Conservation (phyloP, 108 stramenopile genomes). For the Nitzschia sp. region DNA sequence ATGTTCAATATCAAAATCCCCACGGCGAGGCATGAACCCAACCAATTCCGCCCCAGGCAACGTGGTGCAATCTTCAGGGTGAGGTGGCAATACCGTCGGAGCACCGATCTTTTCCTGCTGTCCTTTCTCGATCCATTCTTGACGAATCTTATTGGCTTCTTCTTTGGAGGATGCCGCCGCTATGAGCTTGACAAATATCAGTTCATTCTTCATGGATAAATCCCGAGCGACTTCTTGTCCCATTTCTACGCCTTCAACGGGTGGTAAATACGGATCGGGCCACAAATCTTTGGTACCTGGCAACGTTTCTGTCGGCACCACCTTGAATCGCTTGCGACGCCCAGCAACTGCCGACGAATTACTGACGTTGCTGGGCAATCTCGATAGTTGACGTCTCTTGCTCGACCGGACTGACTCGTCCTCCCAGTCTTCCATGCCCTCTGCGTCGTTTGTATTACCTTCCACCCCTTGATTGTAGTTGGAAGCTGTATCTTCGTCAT, state of each 20-base stretch:
- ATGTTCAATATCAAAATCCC: constrained; percentile 96
- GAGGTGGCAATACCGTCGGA: constrained; percentile 77
- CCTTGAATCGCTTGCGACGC: constrained; percentile 52
- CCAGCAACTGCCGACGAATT: constrained; percentile 7
- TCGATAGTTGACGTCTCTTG: constrained; percentile 37
- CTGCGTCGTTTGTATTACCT: background rate
- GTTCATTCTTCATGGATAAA: constrained; percentile 71
- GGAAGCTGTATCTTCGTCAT: constrained; percentile 13
- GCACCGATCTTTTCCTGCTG: constrained; percentile 48
- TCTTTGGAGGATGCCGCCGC: constrained; percentile 33
- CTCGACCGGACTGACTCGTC: constrained; percentile 48
- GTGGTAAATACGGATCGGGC: constrained; percentile 72
- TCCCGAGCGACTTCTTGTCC: constrained; percentile 86
- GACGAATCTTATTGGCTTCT: constrained; percentile 60
- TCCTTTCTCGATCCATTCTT: constrained; percentile 71
- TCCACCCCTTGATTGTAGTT: constrained; percentile 18
- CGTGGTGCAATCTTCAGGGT: constrained; percentile 64
- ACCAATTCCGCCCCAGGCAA: constrained; percentile 80
- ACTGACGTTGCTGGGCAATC: constrained; percentile 1
- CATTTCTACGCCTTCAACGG: constrained; percentile 37
- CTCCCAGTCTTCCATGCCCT: constrained; percentile 20
- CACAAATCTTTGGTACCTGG: constrained; percentile 54
- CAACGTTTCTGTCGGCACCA: constrained; percentile 67
- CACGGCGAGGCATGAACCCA: constrained; percentile 93
- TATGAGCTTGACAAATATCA: constrained; percentile 61